Conservation (phyloP, 768 basidiomycete genomes). For the Panaeolus cyanescens region DNA sequence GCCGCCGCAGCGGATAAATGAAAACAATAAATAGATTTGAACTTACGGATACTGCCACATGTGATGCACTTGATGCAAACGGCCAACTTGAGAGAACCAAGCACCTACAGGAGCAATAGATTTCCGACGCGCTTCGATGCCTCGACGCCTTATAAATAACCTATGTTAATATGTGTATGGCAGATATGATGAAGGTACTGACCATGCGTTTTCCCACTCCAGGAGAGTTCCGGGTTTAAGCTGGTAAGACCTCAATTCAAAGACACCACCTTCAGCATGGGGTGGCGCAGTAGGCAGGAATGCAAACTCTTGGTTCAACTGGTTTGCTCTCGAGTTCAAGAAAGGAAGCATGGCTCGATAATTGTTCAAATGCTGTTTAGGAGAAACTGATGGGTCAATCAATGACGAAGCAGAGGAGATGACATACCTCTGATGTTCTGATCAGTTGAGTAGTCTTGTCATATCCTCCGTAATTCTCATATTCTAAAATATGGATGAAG, state of each 20-base stretch:
- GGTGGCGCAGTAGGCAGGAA: slow-evolving; percentile 94
- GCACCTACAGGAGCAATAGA: slow-evolving; percentile 86
- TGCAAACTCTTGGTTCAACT: slow-evolving; percentile 92
- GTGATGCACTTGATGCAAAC: slow-evolving; percentile 89
- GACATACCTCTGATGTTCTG: slow-evolving; percentile 62
- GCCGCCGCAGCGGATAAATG: slow-evolving; percentile 10
- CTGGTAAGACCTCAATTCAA: slow-evolving; percentile 90
- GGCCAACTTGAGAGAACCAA: slow-evolving; percentile 90
- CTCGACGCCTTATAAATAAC: slow-evolving; percentile 68
- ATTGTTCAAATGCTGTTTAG: slow-evolving; percentile 58
- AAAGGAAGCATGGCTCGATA: slow-evolving; percentile 79
- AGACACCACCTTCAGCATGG: slow-evolving; percentile 84
- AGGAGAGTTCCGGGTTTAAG: slow-evolving; percentile 86
- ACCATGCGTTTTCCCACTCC: slow-evolving; percentile 97
- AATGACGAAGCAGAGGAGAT: neutral
- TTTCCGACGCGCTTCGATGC: slow-evolving; percentile 90
- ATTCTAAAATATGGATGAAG: slow-evolving; percentile 83
- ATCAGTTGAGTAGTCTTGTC: slow-evolving; percentile 75
- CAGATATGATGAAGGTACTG: slow-evolving; percentile 16
- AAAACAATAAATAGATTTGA: slow-evolving; percentile 4
- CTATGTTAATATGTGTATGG: slow-evolving; percentile 5
- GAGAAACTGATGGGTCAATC: slow-evolving; percentile 1
- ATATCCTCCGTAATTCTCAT: slow-evolving; percentile 90
- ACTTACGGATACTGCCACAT: slow-evolving; percentile 96
- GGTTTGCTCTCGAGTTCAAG: slow-evolving; percentile 69